These are phyloP conservation scores for Hymenoscyphus linearis DNA, from an alignment of 2,329 filamentous ascomycete species.

Conservation along the genomic window DNA sequence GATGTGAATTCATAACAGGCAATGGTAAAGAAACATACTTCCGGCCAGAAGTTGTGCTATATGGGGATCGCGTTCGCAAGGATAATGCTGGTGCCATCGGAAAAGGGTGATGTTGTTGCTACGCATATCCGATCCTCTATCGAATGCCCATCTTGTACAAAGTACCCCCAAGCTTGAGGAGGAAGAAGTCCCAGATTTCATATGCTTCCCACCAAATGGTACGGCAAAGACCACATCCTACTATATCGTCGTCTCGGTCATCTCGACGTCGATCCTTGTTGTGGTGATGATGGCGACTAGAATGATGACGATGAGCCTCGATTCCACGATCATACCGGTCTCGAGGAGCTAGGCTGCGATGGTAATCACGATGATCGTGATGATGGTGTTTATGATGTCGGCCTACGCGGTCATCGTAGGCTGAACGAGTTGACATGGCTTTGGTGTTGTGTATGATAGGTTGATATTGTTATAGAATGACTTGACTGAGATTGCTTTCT, in stretches of 20 bases:
- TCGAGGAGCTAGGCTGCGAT: background rate
- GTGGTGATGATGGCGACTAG: background rate
- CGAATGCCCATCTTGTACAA: constrained; percentile 7
- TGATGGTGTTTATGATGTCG: background rate
- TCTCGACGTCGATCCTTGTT: background rate
- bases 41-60: too few species aligned
- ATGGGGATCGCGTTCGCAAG: background rate
- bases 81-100: background rate
- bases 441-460: background rate
- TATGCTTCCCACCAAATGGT: constrained; percentile 8
- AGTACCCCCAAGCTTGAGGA: background rate
- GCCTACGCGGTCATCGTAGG: background rate
- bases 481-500: background rate
- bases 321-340: background rate
- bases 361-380: background rate
- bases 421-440: background rate
- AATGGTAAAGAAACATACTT: background rate
- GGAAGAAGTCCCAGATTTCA: constrained; percentile 7
- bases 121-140: background rate
- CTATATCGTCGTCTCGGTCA: background rate
- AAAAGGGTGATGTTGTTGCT: background rate
- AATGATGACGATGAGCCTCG: background rate
- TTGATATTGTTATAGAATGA: background rate
- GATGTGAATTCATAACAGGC: background rate
- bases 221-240: constrained; percentile 1